Base-by-base conservation (phyloP, 2,329 filamentous ascomycete species). In the Colletotrichum aenigma region DNA sequence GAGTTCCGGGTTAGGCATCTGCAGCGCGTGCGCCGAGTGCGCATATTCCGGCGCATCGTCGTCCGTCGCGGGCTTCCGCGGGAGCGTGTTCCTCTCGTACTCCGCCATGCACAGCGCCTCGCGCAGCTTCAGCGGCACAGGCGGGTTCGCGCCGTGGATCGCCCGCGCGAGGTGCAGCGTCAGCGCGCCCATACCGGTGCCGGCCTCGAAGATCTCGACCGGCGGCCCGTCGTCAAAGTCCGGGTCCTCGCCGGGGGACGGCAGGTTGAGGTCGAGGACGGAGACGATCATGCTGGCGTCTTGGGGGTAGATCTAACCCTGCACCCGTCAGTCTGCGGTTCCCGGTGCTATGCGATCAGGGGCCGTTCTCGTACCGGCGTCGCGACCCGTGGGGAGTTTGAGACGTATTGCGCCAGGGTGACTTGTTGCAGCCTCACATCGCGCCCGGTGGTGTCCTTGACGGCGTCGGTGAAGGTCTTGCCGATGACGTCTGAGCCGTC, bases 101-200 rank as follows among this genome's bases (percentile, higher is more conserved):
- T 64, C 67, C 21, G 65, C 76, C 15, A 78, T 78, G 26, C 10
- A 80, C 64, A 74, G 78, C 71, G 67, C 64, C 16, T 71, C 78
- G 24, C 87, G 87, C 18, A 88, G 82, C 16, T 83, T 80, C 0
- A 89, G 88, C 7, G 89, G 85, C 5, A 85, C 67, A 8, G 87
- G 84, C 3, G 90, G 85, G 80, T 96, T 96, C 21, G 92, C 93
- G 60, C 91, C 94, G 81, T 96, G 93, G 61, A 97, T 91, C 4
- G 94, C 94, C 68, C 94, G 90, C 34, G 94, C 92, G 26, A 97
- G 88, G 80, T 96, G 91, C 6, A 97, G 84, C 1, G 94, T 96
- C 74, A 97, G 84, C 38, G 93, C 93, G 74, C 95, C 95, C 87
- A 96, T 94, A n/a, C 95, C 95, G 5, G 95, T 97, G 18, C 95